Base-by-base conservation (phyloP, 176 grass and related monocot species). In the Stipa capillata region DNA sequence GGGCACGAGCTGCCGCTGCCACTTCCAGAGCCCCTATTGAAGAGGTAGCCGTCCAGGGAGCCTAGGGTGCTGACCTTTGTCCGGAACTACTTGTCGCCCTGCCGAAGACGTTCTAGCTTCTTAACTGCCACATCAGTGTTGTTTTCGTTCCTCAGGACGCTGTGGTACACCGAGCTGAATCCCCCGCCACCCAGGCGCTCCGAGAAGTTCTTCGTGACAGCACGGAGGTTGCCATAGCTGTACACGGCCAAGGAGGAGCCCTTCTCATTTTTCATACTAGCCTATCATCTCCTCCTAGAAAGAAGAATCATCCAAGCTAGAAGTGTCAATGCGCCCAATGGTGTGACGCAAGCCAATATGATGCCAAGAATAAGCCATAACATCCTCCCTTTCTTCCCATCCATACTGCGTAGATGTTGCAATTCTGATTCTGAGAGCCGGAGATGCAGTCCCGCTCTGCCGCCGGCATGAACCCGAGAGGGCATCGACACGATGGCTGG, bases 131-230 rank as follows among this genome's bases (percentile, higher is more conserved):
- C 40, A 4, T 77, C 27, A 14, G 23, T 42, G 36, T 4, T n/a
- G n/a, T n/a, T 17, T 1, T 2, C 36, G 8, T 15, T n/a, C n/a
- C 7, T 54, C 20, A 62, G 15, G 2, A 44, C 40, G 40, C 74
- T 56, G 25, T 56, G 74, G 40, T 47, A 77, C 56, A 77, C 56
- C 16, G 74, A 45, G 40, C 56, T 56, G 74, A 62, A 62, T 18
- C 74, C 42, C 0, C 57, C 57, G 74, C 56, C 27, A 28, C 74
- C 56, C 18, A 77, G 41, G 1, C 28, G 17, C 16, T 77, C 74
- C 5, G 74, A 62, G 40, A 77, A 77, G 74, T 77, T 77, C 10
- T 20, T 77, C 41, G 74, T 77, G 41, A 57, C 74, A 6, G 74
- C 27, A 3, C 57, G 57, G 41, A 77, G 74, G 27, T 77, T 41